Evolutionary conservation across 2,329 filamentous ascomycete genomes (phyloP).

Genomic region (Fusarium decemcellulare): DNA sequence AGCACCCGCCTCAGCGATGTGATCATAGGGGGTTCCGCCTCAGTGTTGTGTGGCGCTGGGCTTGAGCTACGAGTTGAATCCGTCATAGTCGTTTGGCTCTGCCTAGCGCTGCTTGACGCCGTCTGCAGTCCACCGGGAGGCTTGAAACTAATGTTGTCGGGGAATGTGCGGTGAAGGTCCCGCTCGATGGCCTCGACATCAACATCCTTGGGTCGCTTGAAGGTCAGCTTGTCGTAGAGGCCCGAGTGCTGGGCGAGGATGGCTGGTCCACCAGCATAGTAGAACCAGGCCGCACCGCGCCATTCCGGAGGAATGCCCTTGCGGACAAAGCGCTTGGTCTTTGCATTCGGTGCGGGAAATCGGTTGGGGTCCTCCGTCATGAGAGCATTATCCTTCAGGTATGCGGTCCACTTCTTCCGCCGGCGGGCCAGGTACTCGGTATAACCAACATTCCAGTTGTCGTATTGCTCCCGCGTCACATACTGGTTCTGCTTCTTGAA

Average conservation of each 20-base stretch:
- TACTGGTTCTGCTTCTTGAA: constrained; percentile 92
- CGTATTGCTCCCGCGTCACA: constrained; percentile 82
- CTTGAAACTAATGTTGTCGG: constrained; percentile 93
- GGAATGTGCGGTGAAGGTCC: constrained; percentile 93
- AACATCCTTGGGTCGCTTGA: constrained; percentile 74
- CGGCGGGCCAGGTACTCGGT: constrained; percentile 81
- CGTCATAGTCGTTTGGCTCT: constrained; percentile 56
- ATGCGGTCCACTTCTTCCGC: constrained; percentile 83
- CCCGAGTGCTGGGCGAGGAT: constrained; percentile 83
- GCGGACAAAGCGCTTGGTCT: constrained; percentile 90
- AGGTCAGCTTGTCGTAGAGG: constrained; percentile 80
- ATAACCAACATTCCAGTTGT: constrained; percentile 84
- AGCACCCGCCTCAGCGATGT: constrained; percentile 86
- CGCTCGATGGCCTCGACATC: constrained; percentile 94
- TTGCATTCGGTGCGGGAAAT: constrained; percentile 85
- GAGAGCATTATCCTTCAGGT: constrained; percentile 83
- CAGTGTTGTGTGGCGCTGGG: constrained; percentile 51
- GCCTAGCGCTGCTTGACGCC: constrained; percentile 49
- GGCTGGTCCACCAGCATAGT: constrained; percentile 89
- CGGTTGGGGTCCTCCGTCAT: constrained; percentile 78
- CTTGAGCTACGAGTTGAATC: constrained; percentile 52
- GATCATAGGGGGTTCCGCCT: constrained; percentile 82
- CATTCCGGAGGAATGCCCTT: constrained; percentile 96
- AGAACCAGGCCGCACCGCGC: constrained; percentile 97
- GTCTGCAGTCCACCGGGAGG: constrained; percentile 61